These are phyloP conservation scores for Trichoderma gracile DNA, from an alignment of 2,329 filamentous ascomycete genomes.

Conservation along the genomic window DNA sequence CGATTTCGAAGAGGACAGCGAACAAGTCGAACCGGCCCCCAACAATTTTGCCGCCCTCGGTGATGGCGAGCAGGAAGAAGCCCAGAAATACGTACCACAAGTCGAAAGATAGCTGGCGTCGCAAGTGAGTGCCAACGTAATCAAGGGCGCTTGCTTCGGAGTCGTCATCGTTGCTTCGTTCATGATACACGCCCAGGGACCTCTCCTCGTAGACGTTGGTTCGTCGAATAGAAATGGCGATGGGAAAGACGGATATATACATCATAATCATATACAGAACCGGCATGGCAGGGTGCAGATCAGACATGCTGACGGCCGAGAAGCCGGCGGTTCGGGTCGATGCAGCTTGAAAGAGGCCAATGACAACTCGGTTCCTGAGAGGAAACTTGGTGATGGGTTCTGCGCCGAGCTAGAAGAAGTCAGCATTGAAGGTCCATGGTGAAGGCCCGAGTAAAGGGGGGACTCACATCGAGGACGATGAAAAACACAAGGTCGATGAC, in stretches of 20 bases:
- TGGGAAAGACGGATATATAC: conserved; percentile 97
- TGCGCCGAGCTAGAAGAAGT: conserved; percentile 63
- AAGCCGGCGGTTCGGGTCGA: conserved; percentile 92
- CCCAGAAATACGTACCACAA: conserved; percentile 96
- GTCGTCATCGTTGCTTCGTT: conserved; percentile 49
- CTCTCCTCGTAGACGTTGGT: conserved; percentile 97
- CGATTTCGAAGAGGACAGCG: conserved; percentile 75
- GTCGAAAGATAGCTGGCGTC: conserved; percentile 92
- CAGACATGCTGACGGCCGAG: conserved; percentile 72
- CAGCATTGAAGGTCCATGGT: conserved; percentile 28
- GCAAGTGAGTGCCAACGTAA: conserved; percentile 88
- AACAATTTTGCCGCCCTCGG: conserved; percentile 73
- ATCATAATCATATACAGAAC: conserved; percentile 98
- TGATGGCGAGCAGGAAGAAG: conserved; percentile 87
- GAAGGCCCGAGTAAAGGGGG: neutral
- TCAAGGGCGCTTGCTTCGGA: conserved; percentile 62
- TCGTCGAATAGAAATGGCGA: conserved; percentile 89
- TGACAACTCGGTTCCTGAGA: conserved; percentile 73
- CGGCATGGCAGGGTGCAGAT: conserved; percentile 85
- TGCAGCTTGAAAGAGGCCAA: conserved; percentile 86
- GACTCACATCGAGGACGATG: conserved; percentile 79
- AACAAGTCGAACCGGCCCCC: conserved; percentile 66
- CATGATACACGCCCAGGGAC: conserved; percentile 71
- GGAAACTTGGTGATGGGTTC: conserved; percentile 67
- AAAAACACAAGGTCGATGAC: conserved; percentile 86